These are phyloP conservation scores for Talaromyces stipitatus DNA, from an alignment of 495 filamentous ascomycete genomes.

Conservation along the genomic window DNA sequence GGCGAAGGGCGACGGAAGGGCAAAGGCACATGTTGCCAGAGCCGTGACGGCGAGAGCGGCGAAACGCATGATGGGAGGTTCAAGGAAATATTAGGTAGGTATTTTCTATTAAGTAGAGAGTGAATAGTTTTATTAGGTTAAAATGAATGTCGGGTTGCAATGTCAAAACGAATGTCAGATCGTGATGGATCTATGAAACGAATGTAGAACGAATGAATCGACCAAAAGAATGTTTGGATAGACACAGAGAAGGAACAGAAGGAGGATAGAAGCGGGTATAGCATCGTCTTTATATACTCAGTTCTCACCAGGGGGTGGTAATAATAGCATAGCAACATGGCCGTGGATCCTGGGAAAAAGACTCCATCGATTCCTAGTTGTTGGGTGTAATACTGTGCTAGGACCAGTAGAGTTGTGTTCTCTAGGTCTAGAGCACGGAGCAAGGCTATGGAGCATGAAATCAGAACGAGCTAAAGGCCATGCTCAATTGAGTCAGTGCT, in stretches of 20 bases:
- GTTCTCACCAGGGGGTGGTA: neutral
- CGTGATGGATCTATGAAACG: neutral
- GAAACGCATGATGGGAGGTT: constrained; percentile 3
- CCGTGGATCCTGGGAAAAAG: neutral
- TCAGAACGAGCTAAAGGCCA: too few relatives aligned
- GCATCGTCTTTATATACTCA: constrained; percentile 7
- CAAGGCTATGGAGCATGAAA: too few relatives aligned
- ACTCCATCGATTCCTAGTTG: neutral
- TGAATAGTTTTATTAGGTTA: neutral
- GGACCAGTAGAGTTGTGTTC: neutral
- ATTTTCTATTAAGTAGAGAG: neutral
- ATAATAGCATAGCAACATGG: neutral
- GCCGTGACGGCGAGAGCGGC: constrained; percentile 1
- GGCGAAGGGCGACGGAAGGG: constrained; percentile 9
- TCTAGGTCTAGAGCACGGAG: neutral
- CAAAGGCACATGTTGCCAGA: constrained; percentile 11
- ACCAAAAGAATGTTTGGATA: neutral
- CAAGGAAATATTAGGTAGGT: neutral
- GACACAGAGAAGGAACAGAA: constrained; percentile 1
- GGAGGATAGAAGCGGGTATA: constrained; percentile 1
- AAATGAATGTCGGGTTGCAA: neutral
- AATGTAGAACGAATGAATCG: neutral
- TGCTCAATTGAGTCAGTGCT: neutral
- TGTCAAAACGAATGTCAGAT: constrained; percentile 1
- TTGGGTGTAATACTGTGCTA: neutral